Conservation (phyloP, 768 basidiomycete species). For the Leccinum aurantiacum region DNA sequence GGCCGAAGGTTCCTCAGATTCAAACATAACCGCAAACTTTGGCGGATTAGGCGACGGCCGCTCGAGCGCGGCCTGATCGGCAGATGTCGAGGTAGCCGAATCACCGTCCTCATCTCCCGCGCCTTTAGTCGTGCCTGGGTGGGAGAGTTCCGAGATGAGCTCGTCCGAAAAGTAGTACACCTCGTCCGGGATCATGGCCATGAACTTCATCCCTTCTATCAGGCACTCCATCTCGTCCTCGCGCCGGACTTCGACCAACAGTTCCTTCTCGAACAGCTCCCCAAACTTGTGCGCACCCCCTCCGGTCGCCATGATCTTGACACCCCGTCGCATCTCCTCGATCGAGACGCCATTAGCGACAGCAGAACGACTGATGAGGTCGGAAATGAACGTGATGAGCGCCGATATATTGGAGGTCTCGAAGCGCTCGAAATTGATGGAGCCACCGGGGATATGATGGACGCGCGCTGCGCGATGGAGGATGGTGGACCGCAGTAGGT, state of each 20-base stretch:
- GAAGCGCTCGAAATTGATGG: conserved; percentile 96
- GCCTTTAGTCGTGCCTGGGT: conserved; percentile 28
- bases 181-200: conserved; percentile 93
- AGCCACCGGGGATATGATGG: conserved; percentile 89
- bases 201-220: conserved; percentile 94
- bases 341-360: conserved; percentile 81
- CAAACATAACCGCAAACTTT: conserved; percentile 84
- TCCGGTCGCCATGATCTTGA: conserved; percentile 98
- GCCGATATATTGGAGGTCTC: conserved; percentile 86
- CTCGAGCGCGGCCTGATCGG: conserved; percentile 45
- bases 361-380: conserved; percentile 85
- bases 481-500: conserved; percentile 59
- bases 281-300: conserved; percentile 96
- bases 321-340: conserved; percentile 86
- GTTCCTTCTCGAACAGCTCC: conserved; percentile 68
- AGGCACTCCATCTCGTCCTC: conserved; percentile 99
- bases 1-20: conserved; percentile 70
- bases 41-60: conserved; percentile 92
- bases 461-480: conserved; percentile 58
- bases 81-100: conserved; percentile 11
- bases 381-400: conserved; percentile 84
- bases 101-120: not conserved
- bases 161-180: conserved; percentile 99
- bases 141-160: conserved; percentile 71
- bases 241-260: conserved; percentile 80